Evolutionary conservation across 2,329 filamentous ascomycete genomes (phyloP), one percentile per base, ranked within the genome.

Genomic region (Neonectria ditissima): DNA sequence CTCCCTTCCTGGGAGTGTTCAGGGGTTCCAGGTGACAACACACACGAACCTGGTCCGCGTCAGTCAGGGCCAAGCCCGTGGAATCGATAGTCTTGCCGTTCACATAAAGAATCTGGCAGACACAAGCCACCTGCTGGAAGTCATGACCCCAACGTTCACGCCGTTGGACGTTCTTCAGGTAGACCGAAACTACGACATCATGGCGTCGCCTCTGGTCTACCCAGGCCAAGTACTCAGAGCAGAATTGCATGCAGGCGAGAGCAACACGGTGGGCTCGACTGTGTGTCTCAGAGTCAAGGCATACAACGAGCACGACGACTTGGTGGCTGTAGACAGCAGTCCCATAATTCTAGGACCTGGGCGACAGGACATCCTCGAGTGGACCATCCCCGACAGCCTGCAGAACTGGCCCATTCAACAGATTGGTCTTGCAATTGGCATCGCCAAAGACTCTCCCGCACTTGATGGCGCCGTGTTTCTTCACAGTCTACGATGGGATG

Each of bases 101-200:
- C 32, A 57, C 13, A 20, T 48, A 9, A 37, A 57, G 30, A 43
- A 16, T 11, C 43, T 57, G 11, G 7, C 16, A 43, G 39, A 43
- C 16, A 39, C 28, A 13, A 48, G 28, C 14, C 28, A 48, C 8
- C 30, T 30, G 14, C n/a, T 39, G 11, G 54, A 57, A 48, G 43
- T 57, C 54, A 34, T 57, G 32, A 57, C 54, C 7, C 11, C 34
- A 18, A 57, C 54, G 3, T 57, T 57, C n/a, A 57, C 54, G 7
- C 28, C 54, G 28, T 14, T 57, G 20, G 54, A 57, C 11, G 43
- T 57, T 41, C 11, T 57, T 14, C 54, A 50, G 30, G 54, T 57
- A 20, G 22, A 57, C 20, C 43, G 54, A 48, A 57, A 57, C 43
- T 57, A 57, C 54, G 54, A 57, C 5, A 47, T 57, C 28, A 57